Evolutionary conservation across 257 asterid species (phyloP).

Genomic region (Nicotiana tabacum): DNA sequence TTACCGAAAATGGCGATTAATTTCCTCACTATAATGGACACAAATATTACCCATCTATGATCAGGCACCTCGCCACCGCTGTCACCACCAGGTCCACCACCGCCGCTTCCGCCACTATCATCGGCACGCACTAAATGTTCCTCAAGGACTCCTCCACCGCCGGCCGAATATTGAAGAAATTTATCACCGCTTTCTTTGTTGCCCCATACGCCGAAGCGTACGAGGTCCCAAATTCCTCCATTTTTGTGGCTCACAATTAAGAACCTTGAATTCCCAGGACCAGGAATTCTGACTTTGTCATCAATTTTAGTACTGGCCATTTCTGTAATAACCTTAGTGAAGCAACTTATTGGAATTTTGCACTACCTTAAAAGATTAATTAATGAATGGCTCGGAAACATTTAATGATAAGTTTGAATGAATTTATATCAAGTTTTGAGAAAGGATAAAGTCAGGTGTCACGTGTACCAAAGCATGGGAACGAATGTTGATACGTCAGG

Average conservation of each 20-base stretch:
- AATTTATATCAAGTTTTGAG: not conserved
- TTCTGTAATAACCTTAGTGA: too few relatives aligned
- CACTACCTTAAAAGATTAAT: not conserved
- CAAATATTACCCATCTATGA: slow-evolving; percentile 76
- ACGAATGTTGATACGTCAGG: not conserved
- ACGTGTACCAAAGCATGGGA: not conserved
- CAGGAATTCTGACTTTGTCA: not conserved
- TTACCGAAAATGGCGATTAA: slow-evolving; percentile 48
- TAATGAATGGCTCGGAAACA: not conserved
- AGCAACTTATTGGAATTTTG: not conserved
- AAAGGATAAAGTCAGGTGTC: not conserved
- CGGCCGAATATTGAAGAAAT: slow-evolving; percentile 39
- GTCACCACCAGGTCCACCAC: not conserved
- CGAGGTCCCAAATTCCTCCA: slow-evolving; percentile 65
- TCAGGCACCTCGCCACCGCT: slow-evolving; percentile 29
- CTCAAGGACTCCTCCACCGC: not conserved
- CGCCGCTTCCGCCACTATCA: not conserved
- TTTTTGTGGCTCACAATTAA: slow-evolving; percentile 51
- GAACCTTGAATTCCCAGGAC: slow-evolving; percentile 32
- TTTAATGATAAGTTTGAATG: not conserved
- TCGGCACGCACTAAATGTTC: not conserved
- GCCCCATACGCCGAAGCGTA: slow-evolving; percentile 41
- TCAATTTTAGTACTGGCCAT: slow-evolving; percentile 14
- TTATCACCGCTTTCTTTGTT: slow-evolving; percentile 38
- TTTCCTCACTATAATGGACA: slow-evolving; percentile 61